Conservation (phyloP, 208 protist species). For the Trypanosoma melophagium region DNA sequence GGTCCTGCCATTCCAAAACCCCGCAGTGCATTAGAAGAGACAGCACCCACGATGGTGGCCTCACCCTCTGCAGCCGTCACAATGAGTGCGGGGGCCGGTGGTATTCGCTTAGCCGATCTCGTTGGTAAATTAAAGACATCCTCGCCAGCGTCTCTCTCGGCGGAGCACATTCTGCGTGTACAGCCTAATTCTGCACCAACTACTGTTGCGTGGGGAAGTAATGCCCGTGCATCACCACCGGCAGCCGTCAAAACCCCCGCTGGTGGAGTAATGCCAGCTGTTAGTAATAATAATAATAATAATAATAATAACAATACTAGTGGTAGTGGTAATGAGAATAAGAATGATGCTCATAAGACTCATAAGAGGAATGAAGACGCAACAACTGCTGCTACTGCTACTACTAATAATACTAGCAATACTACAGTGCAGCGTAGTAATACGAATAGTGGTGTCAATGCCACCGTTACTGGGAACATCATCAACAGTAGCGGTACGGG, state of each 20-base stretch:
- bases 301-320: no score
- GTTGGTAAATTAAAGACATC: constrained; percentile 17
- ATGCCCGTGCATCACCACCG: background rate
- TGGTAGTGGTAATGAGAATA: no score
- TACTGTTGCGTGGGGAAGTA: background rate
- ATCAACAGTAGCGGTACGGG: background rate
- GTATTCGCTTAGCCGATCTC: constrained; percentile 28
- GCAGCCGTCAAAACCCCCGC: no score
- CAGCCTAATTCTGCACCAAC: no score
- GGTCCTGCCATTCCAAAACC: constrained; percentile 37
- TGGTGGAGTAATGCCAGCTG: no score
- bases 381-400: no score
- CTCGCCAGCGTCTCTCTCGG: constrained; percentile 3
- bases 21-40: constrained; percentile 38
- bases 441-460: no score
- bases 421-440: no score
- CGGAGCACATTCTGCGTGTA: background rate
- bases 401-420: no score
- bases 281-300: no score
- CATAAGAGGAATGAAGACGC: no score
- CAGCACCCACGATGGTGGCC: constrained; percentile 29
- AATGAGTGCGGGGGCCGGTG: constrained; percentile 11
- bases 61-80: constrained; percentile 4
- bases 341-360: no score
- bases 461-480: background rate